Evolutionary conservation across 495 filamentous ascomycete species (phyloP), one percentile per base, ranked within the genome.

Genomic region (Neurospora tetraspora): DNA sequence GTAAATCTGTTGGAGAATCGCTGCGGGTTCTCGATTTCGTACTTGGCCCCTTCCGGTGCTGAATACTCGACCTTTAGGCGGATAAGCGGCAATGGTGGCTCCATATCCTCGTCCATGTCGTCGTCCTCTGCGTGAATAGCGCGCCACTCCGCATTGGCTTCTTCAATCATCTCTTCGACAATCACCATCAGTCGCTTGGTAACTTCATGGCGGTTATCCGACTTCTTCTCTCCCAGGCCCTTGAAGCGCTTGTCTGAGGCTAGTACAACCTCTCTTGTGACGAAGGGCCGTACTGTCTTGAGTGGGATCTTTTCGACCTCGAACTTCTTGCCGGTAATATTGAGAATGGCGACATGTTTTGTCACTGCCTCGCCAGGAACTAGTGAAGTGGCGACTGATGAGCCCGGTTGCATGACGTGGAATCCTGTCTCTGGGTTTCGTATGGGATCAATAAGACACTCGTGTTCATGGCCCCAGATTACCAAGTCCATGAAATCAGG

Each of bases 381-480:
- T 1, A 99, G 83, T 1, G 96, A 98, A 4, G 96, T 99, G 10
- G 95, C 96, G 2, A 99, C 90, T 1, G 96, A 98, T 0, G 96
- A 98, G 5, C 96, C 96, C 1, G 96, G 96, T 76, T 99, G 96
- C 88, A 99, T 97, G 73, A 99, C 94, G 77, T 94, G 89, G 75
- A 98, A 98, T 10, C 90, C 90, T 72, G 89, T 96, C 79, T 97
- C 94, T 0, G 92, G 89, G 77, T 97, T 98, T 34, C 88, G 85
- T 12, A 81, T 77, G 1, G 96, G 96, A 47, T 97, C 89, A 75
- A 98, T 96, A 5, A 96, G 80, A 79, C 95, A 98, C 82, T 99
- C 96, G 77, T 99, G 96, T 80, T 99, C 96, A 77, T 99, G 96
- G 34, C 96, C 96, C 96, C 96, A 99, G 65, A 99, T 84, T 0